Evolutionary conservation across 441 rosid genomes (phyloP), one percentile per base, ranked within the genome.

Genomic region (Omphalea diandra): DNA sequence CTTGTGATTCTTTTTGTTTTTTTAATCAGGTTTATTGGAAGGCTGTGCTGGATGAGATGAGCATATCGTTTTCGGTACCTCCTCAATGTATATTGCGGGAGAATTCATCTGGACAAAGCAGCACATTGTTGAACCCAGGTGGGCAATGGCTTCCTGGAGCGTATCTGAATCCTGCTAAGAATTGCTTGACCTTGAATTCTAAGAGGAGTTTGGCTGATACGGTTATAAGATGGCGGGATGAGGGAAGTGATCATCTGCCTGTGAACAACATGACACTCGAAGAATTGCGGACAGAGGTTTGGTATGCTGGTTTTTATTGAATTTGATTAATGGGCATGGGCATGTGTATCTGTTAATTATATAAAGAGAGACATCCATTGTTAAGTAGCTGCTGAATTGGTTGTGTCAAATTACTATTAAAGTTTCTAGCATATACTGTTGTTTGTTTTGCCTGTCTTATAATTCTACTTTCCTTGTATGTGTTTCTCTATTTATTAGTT

Each of bases 71-170:
- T 74, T 84, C 89, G 0, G 82, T 79, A 14, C 88, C 91, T 82
- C 97, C 98, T 0, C 68, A 83, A 38, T 77, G 86, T 65, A 84
- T 94, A 60, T 73, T 88, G 35, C 72, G 63, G 2, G 87, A 82
- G 66, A 71, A 78, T 69, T 63, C 83, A 36, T 54, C 67, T 69
- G 82, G 72, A 31, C 80, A 79, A 58, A 75, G 72, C n/a, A n/a
- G n/a, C 24, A 3, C 11, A 40, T 18, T 46, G 55, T 14, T 66
- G 40, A 77, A 80, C 59, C 97, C 97, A 6, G 94, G 97, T 31
- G 98, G 93, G 40, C 76, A 82, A 75, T 94, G 97, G 98, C 91
- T 94, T 80, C 97, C 94, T 58, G 97, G 97, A 68, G 97, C 94
- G 26, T 79, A 62, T 71, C 60, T 90, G 70, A 94, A 94, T 61